These are phyloP conservation scores for Aspergillus luchuensis DNA, from an alignment of 2,329 filamentous ascomycete species.

Conservation along the genomic window DNA sequence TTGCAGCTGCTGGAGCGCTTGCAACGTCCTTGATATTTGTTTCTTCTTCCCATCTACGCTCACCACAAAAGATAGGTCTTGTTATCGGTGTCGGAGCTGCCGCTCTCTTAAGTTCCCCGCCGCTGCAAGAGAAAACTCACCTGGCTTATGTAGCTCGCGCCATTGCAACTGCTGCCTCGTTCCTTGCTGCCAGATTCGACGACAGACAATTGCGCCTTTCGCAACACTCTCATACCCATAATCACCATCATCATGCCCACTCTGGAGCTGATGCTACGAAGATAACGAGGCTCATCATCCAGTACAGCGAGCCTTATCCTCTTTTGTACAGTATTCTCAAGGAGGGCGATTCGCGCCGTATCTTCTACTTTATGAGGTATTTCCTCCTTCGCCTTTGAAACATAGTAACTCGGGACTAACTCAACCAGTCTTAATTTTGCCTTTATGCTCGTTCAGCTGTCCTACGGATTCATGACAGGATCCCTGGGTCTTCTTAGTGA, in stretches of 20 bases:
- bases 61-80: constrained; percentile 36
- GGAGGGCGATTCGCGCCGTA: constrained; percentile 89
- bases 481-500: constrained; percentile 94
- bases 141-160: constrained; percentile 31
- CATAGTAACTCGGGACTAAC: constrained; percentile 21
- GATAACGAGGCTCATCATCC: constrained; percentile 73
- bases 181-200: constrained; percentile 37
- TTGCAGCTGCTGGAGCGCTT: constrained; percentile 27
- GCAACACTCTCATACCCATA: constrained; percentile 35
- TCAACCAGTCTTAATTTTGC: constrained; percentile 75
- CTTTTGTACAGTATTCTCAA: constrained; percentile 81
- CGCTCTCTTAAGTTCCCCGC: constrained; percentile 33
- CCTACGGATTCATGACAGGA: constrained; percentile 90
- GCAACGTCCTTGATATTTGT: constrained; percentile 31
- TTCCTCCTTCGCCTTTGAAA: not conserved
- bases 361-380: constrained; percentile 95
- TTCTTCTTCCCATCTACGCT: constrained; percentile 29
- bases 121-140: constrained; percentile 29
- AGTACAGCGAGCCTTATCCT: constrained; percentile 69
- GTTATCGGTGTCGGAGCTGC: constrained; percentile 29
- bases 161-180: constrained; percentile 32
- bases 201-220: constrained; percentile 30
- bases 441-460: constrained; percentile 93
- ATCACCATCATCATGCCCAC: constrained; percentile 38
- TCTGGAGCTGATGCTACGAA: constrained; percentile 57